Conservation (phyloP, 1,139 yeast species). For the Yamadazyma pseudoaaseri region DNA sequence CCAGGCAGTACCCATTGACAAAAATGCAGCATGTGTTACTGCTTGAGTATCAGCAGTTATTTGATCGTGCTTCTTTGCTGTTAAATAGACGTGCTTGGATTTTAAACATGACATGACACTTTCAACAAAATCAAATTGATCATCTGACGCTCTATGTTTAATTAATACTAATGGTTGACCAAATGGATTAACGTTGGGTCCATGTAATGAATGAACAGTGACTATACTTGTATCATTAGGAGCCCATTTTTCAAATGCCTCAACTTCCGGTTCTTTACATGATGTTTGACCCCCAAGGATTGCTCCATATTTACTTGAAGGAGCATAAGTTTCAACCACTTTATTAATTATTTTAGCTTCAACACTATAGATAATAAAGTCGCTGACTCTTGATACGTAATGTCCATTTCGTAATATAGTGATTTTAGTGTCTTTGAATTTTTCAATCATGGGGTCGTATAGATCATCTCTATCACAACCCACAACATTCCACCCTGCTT, state of each 20-base stretch:
- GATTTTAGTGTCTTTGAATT: slow-evolving; percentile 46
- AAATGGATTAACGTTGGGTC: slow-evolving; percentile 83
- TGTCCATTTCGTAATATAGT: slow-evolving; percentile 73
- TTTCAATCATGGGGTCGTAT: slow-evolving; percentile 46
- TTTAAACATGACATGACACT: slow-evolving; percentile 66
- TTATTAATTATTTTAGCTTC: slow-evolving; percentile 80
- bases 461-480: slow-evolving; percentile 85
- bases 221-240: slow-evolving; percentile 82
- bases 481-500: slow-evolving; percentile 87
- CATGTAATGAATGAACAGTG: slow-evolving; percentile 89
- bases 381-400: slow-evolving; percentile 74
- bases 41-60: slow-evolving; percentile 99
- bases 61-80: slow-evolving; percentile 84
- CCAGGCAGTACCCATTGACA: slow-evolving; percentile 98
- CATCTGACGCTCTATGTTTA: slow-evolving; percentile 64
- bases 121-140: slow-evolving; percentile 60
- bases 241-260: slow-evolving; percentile 72
- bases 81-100: slow-evolving; percentile 74
- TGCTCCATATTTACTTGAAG: slow-evolving; percentile 82
- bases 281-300: slow-evolving; percentile 98
- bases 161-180: slow-evolving; percentile 93
- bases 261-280: slow-evolving; percentile 87
- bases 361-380: slow-evolving; percentile 82
- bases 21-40: slow-evolving; percentile 95
- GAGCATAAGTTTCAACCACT: slow-evolving; percentile 76